Evolutionary conservation across 768 basidiomycete genomes (phyloP), one percentile per base, ranked within the genome.

Genomic region (Trametes gibbosa): DNA sequence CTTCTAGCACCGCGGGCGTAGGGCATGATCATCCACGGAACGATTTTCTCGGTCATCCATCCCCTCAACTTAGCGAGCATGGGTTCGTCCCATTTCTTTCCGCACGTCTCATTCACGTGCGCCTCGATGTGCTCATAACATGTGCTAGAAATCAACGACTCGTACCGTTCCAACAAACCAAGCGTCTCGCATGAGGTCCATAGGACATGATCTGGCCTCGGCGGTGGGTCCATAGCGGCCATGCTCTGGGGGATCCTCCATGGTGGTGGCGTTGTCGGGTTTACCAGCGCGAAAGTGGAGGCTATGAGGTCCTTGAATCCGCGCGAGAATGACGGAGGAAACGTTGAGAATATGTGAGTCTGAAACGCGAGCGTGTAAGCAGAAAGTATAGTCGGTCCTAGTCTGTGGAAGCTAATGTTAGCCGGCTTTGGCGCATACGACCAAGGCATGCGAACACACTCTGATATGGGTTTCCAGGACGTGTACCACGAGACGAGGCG

Each of bases 51-150:
- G 9, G 84, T 76, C 83, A 95, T 92, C 91, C 93, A 95, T 17
- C 77, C 70, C 49, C 87, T 76, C 60, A 94, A 73, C 2, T 70
- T 76, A 3, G 77, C 76, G 57, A 95, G 68, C 77, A 88, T 79
- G 7, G 84, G 81, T 50, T 77, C 80, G 34, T 79, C 80, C 90
- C 91, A 96, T 65, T 83, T 81, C 2, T 80, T 84, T 10, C 81
- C 73, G 67, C 89, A 93, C 2, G 81, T 83, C 59, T 78, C 77
- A 56, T 81, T 54, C 0, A 97, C 87, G 58, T 90, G 80, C 5
- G 75, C 70, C 68, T 95, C 92, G 61, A 99, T 95, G 64, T 86
- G 84, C 67, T 90, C 89, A 63, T 94, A 93, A 27, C 92, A 90
- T 3, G 95, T 87, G 50, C 84, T 85, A 19, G 90, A 85, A 27